Conservation (phyloP, 2,329 filamentous ascomycete genomes). For the Hortaea sp. region DNA sequence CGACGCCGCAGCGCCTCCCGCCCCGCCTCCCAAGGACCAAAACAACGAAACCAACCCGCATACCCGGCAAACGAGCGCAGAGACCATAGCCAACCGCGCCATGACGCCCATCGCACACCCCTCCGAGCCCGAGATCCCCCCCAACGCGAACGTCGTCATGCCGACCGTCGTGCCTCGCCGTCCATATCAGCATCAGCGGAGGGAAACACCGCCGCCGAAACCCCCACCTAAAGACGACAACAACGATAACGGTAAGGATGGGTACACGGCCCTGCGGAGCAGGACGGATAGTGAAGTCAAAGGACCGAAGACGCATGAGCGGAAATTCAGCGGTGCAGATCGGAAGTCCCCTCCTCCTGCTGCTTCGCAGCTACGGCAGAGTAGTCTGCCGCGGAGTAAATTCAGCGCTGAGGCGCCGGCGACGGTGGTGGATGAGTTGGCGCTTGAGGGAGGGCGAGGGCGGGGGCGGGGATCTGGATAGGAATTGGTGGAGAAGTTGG, state of each 20-base stretch:
- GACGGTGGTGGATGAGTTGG: neutral
- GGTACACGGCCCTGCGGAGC: neutral
- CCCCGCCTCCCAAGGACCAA: neutral
- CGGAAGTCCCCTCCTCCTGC: too few species aligned
- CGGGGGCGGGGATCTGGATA: too few species aligned
- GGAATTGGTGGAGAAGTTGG: too few species aligned
- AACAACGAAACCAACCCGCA: neutral
- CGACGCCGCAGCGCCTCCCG: neutral
- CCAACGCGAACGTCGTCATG: slow-evolving; percentile 6
- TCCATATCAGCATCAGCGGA: neutral
- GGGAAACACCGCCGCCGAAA: slow-evolving; percentile 2
- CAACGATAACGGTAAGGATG: too few species aligned
- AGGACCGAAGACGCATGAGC: neutral
- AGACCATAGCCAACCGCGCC: slow-evolving; percentile 2
- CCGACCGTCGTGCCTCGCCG: slow-evolving; percentile 4
- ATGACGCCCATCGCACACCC: slow-evolving; percentile 3
- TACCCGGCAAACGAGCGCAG: neutral
- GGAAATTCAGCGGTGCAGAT: too few species aligned
- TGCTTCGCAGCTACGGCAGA: too few species aligned
- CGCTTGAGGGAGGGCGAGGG: neutral
- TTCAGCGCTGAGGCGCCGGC: slow-evolving; percentile 1
- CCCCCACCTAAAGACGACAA: slow-evolving; percentile 7
- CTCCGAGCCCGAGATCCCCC: neutral
- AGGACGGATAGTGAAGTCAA: neutral
- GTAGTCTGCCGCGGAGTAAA: slow-evolving; percentile 1